Base-by-base conservation (phyloP, 306 rosid genomes). In the Fragaria ananassa region DNA sequence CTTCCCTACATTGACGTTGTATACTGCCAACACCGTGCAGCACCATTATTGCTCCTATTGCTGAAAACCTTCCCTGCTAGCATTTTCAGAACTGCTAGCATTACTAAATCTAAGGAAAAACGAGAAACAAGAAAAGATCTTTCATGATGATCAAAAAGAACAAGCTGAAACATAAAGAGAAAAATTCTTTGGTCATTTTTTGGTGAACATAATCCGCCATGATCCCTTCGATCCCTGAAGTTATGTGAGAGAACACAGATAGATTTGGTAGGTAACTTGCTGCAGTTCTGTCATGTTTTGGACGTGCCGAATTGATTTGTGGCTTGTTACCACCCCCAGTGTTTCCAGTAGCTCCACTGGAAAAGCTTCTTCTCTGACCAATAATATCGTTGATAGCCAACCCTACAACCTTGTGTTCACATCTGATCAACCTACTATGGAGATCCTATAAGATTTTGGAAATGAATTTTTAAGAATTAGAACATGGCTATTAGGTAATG, bases 361-460 rank as follows among this genome's bases (percentile, higher is more conserved):
- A 70, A 49, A 64, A 79, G 82, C 77, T 80, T 31, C 49, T 74
- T 35, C 46, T 74, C 70, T 3, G 42, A n/a, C 54, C 77, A 74
- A 70, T 84, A 49, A 58, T 44, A 35, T 10, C 8, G n/a, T 31
- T 63, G 23, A 31, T 10, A 42, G 51, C 49, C 10, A 7, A 6
- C 69, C 42, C 39, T 44, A 64, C 8, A 37, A 45, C 69, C 8
- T 34, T 84, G 88, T 96, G 5, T 91, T 45, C 14, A 10, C 97
- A 71, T 78, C 91, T 34, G 99, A 96, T 89, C 74, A 91, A 93
- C 86, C 85, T 37, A 96, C 82, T 3, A 60, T 92, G 93, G 75
- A 96, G 96, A 1, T 96, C 98, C 99, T 96, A 78, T 63, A 21
- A 18, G 4, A 37, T 65, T 42, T 60, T 44, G 68, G 5, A 18